Conservation (phyloP, 2,329 filamentous ascomycete genomes). For the Chaetomium olivaceum region DNA sequence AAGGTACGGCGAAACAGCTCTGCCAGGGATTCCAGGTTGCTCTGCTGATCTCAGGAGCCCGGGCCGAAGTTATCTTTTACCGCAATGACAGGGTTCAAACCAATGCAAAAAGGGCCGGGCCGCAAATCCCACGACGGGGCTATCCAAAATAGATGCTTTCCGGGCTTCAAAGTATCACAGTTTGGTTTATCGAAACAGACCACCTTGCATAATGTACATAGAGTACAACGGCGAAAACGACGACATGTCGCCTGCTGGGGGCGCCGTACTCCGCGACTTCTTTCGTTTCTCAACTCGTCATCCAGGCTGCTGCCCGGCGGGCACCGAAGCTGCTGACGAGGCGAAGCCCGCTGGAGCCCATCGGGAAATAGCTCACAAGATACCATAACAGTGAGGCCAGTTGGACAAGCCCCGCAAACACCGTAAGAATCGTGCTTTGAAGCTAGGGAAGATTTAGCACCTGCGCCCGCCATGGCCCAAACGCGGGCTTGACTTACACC, state of each 20-base stretch:
- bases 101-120: neutral
- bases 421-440: constrained; percentile 78
- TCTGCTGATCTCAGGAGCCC: neutral
- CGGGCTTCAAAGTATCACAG: neutral
- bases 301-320: constrained; percentile 82
- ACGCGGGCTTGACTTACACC: constrained; percentile 65
- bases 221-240: neutral
- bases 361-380: constrained; percentile 94
- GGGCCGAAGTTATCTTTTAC: constrained; percentile 6
- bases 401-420: constrained; percentile 81
- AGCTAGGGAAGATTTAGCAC: constrained; percentile 57
- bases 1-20: neutral
- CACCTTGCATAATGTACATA: constrained; percentile 5
- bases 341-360: constrained; percentile 86
- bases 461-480: neutral
- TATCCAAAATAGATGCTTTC: neutral
- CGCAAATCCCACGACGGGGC: neutral
- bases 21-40: neutral
- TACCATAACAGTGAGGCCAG: constrained; percentile 87
- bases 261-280: neutral
- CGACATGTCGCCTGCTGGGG: neutral
- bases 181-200: neutral
- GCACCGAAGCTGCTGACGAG: constrained; percentile 85
- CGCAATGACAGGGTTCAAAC: constrained; percentile 2
- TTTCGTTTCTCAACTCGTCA: constrained; percentile 61